Evolutionary conservation across 345 rosid species (phyloP).

Genomic region (Linum trigynum): DNA sequence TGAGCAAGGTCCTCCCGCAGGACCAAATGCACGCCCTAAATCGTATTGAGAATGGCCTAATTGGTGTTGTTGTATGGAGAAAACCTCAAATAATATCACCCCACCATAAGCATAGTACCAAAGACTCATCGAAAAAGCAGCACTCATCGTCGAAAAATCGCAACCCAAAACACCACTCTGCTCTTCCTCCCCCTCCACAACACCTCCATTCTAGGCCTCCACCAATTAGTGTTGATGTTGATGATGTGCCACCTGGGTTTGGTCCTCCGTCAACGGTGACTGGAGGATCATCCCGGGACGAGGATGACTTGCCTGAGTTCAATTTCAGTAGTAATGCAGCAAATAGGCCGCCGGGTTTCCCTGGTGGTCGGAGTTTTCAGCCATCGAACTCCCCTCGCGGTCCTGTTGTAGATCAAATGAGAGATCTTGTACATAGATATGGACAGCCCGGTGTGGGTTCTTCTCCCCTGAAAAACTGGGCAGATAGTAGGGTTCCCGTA

Average conservation of each 20-base stretch:
- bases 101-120: slow-evolving; percentile 38
- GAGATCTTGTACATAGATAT: slow-evolving; percentile 74
- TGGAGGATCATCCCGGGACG: slow-evolving; percentile 32
- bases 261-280: slow-evolving; percentile 35
- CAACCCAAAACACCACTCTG: slow-evolving; percentile 5
- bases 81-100: slow-evolving; percentile 48
- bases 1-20: slow-evolving; percentile 58
- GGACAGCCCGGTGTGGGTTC: slow-evolving; percentile 40
- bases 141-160: slow-evolving; percentile 41
- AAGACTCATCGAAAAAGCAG: slow-evolving; percentile 33
- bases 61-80: slow-evolving; percentile 97
- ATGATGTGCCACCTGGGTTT: slow-evolving; percentile 86
- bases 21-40: slow-evolving; percentile 53
- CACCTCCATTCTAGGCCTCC: slow-evolving; percentile 6
- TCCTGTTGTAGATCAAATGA: slow-evolving; percentile 53
- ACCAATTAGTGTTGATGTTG: slow-evolving; percentile 18
- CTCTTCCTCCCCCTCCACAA: slow-evolving; percentile 1
- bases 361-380: background rate
- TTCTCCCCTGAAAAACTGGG: background rate
- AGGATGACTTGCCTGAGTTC: slow-evolving; percentile 90
- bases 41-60: slow-evolving; percentile 62
- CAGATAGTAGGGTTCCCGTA: slow-evolving; percentile 8
- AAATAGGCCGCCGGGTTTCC: background rate
- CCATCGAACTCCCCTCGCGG: slow-evolving; percentile 11
- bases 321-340: slow-evolving; percentile 36